Evolutionary conservation across 441 rosid species (phyloP), one percentile per base, ranked within the genome.

Genomic region (Manihot esculenta): DNA sequence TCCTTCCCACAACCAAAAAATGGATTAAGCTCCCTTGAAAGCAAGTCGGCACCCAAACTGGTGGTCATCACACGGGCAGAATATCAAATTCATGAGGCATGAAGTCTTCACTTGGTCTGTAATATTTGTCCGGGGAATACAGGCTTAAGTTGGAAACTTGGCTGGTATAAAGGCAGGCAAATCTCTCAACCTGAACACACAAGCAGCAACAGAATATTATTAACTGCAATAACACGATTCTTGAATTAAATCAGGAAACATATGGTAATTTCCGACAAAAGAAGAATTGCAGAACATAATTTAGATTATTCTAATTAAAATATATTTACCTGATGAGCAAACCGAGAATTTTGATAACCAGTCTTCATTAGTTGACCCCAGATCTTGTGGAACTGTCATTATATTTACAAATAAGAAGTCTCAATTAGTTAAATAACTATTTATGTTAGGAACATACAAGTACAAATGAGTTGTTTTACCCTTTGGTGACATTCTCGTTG

Each of bases 331-430:
- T 93, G 99, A 86, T 95, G 97, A 14, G 99, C 99, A 66, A 95
- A 95, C 70, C 97, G 97, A 57, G 98, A 95, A 80, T 94, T 93
- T 72, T 93, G 99, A 82, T 95, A 95, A 27, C 99, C 99, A 5
- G 99, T 93, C 88, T 91, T 95, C 98, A 95, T 87, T 42, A 95
- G 89, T 64, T 95, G 99, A 35, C 99, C 99, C 99, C 99, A 95
- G 50, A 88, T 92, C 65, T 82, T 84, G 84, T 95, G 99, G 79
- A 93, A 95, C 99, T 95, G 82, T 38, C 3, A 45, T 45, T 26
- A 35, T 10, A 59, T 74, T 70, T 18, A 23, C 45, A 24, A 10
- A 50, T 15, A 3, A 35, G 14, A 42, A 30, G 35, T 20, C 41
- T 62, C 13, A 42, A 48, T 30, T 48, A 7, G 21, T 21, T 23